A percentile compares a stretch with the other conserved stretches of the same genome.
Evolutionary conservation across 768 basidiomycete genomes (phyloP).

Genomic region (Fomitopsis serialis): DNA sequence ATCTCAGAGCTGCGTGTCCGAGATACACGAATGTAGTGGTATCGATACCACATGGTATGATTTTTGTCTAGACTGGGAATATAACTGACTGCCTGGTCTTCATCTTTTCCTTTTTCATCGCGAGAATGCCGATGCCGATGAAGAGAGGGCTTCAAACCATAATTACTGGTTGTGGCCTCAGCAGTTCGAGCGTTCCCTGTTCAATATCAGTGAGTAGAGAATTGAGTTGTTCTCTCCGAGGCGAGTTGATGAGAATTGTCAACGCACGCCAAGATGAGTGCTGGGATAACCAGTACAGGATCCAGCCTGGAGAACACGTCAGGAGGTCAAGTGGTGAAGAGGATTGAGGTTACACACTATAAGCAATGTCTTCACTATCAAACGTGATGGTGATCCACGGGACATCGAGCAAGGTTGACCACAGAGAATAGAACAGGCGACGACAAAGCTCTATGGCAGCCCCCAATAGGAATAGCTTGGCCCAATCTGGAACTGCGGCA

Average conservation of each 20-base stretch:
- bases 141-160: not conserved
- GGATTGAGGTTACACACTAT: conserved; percentile 32
- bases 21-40: conserved; percentile 23
- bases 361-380: conserved; percentile 51
- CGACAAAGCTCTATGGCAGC: conserved; percentile 55
- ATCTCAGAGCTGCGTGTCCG: conserved; percentile 29
- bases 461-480: conserved; percentile 58
- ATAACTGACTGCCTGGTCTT: not conserved
- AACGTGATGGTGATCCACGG: conserved; percentile 63
- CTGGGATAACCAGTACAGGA: conserved; percentile 63
- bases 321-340: not conserved
- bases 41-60: conserved; percentile 44
- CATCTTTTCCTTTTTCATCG: conserved; percentile 3
- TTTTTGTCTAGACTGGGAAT: conserved; percentile 9
- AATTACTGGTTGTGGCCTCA: conserved; percentile 16
- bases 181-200: conserved; percentile 19
- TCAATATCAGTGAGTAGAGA: not conserved
- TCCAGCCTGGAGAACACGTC: conserved; percentile 47
- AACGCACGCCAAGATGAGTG: conserved; percentile 52
- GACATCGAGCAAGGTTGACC: conserved; percentile 39
- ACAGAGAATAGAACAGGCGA: conserved; percentile 37
- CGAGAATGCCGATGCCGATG: not conserved
- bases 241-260: not conserved
- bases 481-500: conserved; percentile 55
- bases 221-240: not conserved